Evolutionary conservation across 2,329 filamentous ascomycete species (phyloP), one percentile per base, ranked within the genome.

Genomic region (Alternaria metachromatica): DNA sequence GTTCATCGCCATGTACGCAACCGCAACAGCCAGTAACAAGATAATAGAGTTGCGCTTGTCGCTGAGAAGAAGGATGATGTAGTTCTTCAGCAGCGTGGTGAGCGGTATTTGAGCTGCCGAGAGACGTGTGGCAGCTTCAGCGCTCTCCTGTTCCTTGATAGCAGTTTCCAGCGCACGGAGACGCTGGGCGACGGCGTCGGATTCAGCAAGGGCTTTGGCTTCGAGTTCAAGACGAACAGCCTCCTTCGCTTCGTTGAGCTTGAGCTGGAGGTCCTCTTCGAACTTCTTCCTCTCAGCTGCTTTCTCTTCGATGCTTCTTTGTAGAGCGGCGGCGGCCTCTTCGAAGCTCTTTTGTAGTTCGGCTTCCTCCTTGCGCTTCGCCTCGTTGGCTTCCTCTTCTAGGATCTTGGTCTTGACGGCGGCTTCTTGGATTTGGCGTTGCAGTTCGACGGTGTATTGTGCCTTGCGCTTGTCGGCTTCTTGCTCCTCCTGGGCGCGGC

Each of bases 31-130:
- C 4, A 88, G 76, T 5, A 85, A 62, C 9, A 82, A 75, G 33
- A 88, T 83, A 18, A 82, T 77, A 11, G 87, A 76, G 69, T 89
- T 89, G 41, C 84, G 82, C 49, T 81, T 80, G 67, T 89, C 87
- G 48, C 81, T 81, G 3, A 84, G 80, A 20, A 88, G 76, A 1
- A 87, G 76, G 23, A 82, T 78, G 18, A 88, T 61, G 68, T 87
- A 88, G 70, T 87, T 88, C 62, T 81, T 79, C 48, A 88, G 64
- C 13, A 88, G 77, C 0, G 83, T 83, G 15, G 81, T 78, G 1
- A 89, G 77, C 3, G 86, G 86, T 20, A 88, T 81, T 15, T 88
- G 81, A 3, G 66, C 60, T 41, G 55, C 64, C 21, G 62, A 63
- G 33, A 55, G 63, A 15, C 59, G 63, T 12, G 70, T 68, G 10